Evolutionary conservation across 2,329 filamentous ascomycete genomes (phyloP).

Genomic region (Claviceps quebecensis): DNA sequence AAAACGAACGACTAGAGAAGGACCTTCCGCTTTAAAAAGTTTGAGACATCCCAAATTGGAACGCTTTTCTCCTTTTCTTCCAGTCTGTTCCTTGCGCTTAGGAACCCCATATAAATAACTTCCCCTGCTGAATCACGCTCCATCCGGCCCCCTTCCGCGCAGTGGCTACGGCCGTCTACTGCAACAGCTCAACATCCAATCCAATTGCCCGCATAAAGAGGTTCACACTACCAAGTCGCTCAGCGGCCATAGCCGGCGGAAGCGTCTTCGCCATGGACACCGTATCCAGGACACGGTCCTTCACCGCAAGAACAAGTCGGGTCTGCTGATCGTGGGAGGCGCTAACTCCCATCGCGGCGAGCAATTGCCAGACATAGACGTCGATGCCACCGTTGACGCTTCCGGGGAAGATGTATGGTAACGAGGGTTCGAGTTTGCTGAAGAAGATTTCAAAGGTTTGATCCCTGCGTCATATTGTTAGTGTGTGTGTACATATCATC

Average conservation of each 20-base stretch:
- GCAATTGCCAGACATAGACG: constrained; percentile 94
- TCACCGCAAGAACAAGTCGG: constrained; percentile 83
- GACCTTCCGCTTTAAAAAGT: too few species aligned
- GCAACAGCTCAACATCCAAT: constrained; percentile 74
- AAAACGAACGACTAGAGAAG: too few species aligned
- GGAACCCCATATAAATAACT: not conserved
- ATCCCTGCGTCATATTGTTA: constrained; percentile 33
- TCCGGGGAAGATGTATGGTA: constrained; percentile 79
- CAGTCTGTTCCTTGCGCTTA: too few species aligned
- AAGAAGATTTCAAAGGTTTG: constrained; percentile 77
- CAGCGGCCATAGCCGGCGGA: constrained; percentile 69
- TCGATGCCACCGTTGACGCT: constrained; percentile 85
- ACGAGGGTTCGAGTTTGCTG: constrained; percentile 67
- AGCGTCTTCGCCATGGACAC: constrained; percentile 79
- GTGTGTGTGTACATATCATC: not conserved
- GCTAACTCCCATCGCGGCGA: constrained; percentile 87
- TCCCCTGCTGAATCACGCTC: not conserved
- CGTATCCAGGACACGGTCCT: constrained; percentile 95
- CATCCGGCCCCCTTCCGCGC: constrained; percentile 5
- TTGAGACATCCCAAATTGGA: too few species aligned
- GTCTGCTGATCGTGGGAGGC: constrained; percentile 92
- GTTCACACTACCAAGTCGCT: constrained; percentile 83
- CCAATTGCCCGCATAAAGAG: constrained; percentile 97
- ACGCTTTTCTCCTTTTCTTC: too few species aligned
- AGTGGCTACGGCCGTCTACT: constrained; percentile 10